These are phyloP conservation scores for Scutellaria barbata DNA, from an alignment of 257 asterid genomes.

Conservation along the genomic window DNA sequence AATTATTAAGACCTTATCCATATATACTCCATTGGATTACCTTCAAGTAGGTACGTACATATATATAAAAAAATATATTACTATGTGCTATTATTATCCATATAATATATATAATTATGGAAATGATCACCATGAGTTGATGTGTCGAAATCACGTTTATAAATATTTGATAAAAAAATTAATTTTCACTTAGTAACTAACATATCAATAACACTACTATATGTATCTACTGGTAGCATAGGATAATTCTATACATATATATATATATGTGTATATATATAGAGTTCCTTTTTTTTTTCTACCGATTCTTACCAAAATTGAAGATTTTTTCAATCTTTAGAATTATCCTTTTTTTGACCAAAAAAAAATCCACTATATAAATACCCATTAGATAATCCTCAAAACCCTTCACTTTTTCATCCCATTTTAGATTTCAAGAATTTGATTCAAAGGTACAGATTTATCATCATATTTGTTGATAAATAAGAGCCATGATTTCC, in stretches of 20 bases:
- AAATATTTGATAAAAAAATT: no score
- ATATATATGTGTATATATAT: no score
- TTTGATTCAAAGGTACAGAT: background rate
- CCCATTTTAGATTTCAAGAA: constrained; percentile 28
- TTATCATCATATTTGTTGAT: background rate
- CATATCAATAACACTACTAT: no score
- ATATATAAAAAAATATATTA: background rate
- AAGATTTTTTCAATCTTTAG: constrained; percentile 39
- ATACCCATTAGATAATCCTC: constrained; percentile 28
- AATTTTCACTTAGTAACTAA: no score
- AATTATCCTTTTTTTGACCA: constrained; percentile 25
- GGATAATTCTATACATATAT: no score
- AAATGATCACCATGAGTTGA: no score
- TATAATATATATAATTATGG: constrained; percentile 12
- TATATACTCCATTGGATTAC: constrained; percentile 22
- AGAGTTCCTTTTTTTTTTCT: background rate
- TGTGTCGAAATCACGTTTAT: no score
- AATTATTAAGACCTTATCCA: constrained; percentile 46
- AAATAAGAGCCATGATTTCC: constrained; percentile 23
- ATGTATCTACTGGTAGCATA: no score
- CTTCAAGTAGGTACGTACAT: constrained; percentile 4
- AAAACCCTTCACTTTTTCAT: constrained; percentile 29
- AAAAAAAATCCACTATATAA: constrained; percentile 34
- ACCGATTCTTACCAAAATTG: constrained; percentile 43
- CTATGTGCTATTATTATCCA: constrained; percentile 45